Conservation (phyloP, 1,284 basidiomycete genomes). For the Irpex lacteus region DNA sequence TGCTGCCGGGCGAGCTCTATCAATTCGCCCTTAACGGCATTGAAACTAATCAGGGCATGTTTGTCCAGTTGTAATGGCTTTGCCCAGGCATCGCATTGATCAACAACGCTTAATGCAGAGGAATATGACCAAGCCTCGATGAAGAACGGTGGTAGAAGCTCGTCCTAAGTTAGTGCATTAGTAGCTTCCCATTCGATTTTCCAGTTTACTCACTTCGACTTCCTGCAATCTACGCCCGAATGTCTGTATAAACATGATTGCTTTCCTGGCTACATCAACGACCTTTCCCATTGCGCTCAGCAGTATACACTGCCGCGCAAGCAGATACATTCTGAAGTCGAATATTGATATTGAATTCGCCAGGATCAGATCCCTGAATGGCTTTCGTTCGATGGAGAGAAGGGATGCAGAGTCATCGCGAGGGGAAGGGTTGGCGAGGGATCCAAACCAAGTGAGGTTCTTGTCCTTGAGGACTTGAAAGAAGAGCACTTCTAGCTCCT, state of each 20-base stretch:
- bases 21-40: slow-evolving; percentile 77
- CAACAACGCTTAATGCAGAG: slow-evolving; percentile 83
- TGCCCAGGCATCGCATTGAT: slow-evolving; percentile 82
- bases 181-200: not conserved
- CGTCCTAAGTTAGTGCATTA: slow-evolving; percentile 35
- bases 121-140: slow-evolving; percentile 95
- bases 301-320: slow-evolving; percentile 82
- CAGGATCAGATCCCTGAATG: slow-evolving; percentile 88
- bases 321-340: slow-evolving; percentile 90
- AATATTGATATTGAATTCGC: slow-evolving; percentile 91
- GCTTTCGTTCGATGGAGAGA: slow-evolving; percentile 78
- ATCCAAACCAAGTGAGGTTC: slow-evolving; percentile 88
- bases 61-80: slow-evolving; percentile 42
- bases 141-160: slow-evolving; percentile 73
- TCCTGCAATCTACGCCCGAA: slow-evolving; percentile 79
- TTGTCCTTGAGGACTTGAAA: slow-evolving; percentile 77
- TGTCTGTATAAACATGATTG: slow-evolving; percentile 72
- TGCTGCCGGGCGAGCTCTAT: slow-evolving; percentile 80
- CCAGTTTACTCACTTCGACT: slow-evolving; percentile 55
- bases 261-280: slow-evolving; percentile 67
- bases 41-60: slow-evolving; percentile 46
- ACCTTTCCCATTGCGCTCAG: slow-evolving; percentile 72
- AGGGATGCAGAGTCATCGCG: slow-evolving; percentile 83
- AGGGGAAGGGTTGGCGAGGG: slow-evolving; percentile 66
- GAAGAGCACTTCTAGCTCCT: slow-evolving; percentile 89